phyloP scores from a whole-genome alignment of 106 monocot species.

The Iris macrosiphon region DNA sequence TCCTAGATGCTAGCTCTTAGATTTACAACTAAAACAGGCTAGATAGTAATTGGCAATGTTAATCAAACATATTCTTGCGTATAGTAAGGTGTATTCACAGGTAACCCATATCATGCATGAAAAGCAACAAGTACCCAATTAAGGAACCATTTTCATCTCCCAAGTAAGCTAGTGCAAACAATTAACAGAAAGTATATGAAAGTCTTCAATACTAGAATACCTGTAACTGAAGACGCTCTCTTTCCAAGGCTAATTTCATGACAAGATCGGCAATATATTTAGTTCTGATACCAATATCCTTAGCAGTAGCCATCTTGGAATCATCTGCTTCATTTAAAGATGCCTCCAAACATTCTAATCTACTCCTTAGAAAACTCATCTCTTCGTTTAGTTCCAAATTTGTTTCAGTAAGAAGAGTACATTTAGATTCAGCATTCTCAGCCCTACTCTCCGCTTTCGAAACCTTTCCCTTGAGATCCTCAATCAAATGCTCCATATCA shows the following conservation, averaged over 20 bases:
- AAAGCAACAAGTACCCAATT: too few species aligned
- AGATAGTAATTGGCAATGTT: too few species aligned
- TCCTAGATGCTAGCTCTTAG: too few species aligned
- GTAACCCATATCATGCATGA: too few species aligned
- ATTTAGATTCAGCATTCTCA: slow-evolving; percentile 63
- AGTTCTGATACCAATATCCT: slow-evolving; percentile 68
- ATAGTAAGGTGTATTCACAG: too few species aligned
- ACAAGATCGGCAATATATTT: slow-evolving; percentile 66
- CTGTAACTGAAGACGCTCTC: slow-evolving; percentile 69
- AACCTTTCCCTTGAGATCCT: slow-evolving; percentile 63
- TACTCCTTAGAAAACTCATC: slow-evolving; percentile 46
- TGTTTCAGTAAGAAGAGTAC: slow-evolving; percentile 54
- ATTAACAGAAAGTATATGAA: slow-evolving; percentile 1
- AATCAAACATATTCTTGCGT: too few species aligned
- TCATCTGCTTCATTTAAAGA: slow-evolving; percentile 49
- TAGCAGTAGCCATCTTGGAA: slow-evolving; percentile 46
- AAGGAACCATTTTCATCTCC: too few species aligned
- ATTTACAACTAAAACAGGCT: too few species aligned
- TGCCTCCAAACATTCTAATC: slow-evolving; percentile 48
- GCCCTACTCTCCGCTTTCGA: slow-evolving; percentile 74
- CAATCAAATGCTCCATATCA: slow-evolving; percentile 86
- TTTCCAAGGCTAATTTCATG: slow-evolving; percentile 56
- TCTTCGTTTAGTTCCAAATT: slow-evolving; percentile 87
- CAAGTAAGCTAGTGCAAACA: background rate
- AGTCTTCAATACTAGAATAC: slow-evolving; percentile 14